These are phyloP conservation scores for Cubamyces sp. DNA, from an alignment of 768 basidiomycete species.

Conservation along the genomic window DNA sequence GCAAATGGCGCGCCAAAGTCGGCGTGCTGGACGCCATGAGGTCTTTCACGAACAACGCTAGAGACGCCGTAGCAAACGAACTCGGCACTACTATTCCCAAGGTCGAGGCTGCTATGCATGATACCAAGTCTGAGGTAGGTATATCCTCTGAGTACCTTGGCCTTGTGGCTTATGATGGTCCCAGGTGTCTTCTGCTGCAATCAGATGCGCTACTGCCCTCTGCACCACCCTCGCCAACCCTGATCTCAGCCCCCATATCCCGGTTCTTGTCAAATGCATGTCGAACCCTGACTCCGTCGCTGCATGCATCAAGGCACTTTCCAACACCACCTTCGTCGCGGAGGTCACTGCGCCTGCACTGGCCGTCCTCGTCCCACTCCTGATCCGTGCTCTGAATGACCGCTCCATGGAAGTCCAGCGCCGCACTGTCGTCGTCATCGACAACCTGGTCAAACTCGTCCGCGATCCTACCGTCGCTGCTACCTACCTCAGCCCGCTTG, in stretches of 20 bases:
- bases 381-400: slow-evolving; percentile 90
- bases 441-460: slow-evolving; percentile 97
- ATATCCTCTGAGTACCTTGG: not conserved
- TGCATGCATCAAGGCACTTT: slow-evolving; percentile 92
- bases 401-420: slow-evolving; percentile 96
- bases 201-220: slow-evolving; percentile 87
- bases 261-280: slow-evolving; percentile 93
- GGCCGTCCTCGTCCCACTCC: slow-evolving; percentile 91
- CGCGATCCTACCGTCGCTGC: slow-evolving; percentile 90
- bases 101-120: slow-evolving; percentile 91
- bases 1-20: slow-evolving; percentile 96
- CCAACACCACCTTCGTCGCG: slow-evolving; percentile 94
- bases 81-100: slow-evolving; percentile 82
- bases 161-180: not conserved
- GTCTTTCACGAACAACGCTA: slow-evolving; percentile 66
- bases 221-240: slow-evolving; percentile 92
- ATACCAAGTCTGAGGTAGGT: slow-evolving; percentile 89
- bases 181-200: slow-evolving; percentile 83
- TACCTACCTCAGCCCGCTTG: slow-evolving; percentile 81
- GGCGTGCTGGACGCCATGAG: slow-evolving; percentile 88
- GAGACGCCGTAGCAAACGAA: slow-evolving; percentile 80
- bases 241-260: slow-evolving; percentile 88
- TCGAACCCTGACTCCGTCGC: slow-evolving; percentile 85
- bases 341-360: slow-evolving; percentile 97
- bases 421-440: slow-evolving; percentile 90